Conservation (phyloP, 129 eudicot species). For the Oenanthe sinensis region DNA sequence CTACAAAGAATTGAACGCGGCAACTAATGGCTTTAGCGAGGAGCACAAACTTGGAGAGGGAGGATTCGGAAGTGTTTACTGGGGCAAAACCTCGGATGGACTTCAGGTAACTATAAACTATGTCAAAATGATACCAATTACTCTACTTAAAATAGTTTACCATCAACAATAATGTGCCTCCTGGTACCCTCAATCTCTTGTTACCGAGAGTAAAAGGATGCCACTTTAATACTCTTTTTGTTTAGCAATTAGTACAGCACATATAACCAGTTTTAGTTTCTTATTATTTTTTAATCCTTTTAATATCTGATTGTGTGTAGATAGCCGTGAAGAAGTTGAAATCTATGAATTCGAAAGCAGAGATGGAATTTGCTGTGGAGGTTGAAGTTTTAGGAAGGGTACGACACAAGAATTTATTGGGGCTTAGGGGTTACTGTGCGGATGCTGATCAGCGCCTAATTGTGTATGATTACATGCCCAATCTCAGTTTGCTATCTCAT, state of each 20-base stretch:
- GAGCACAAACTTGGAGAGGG: constrained; percentile 82
- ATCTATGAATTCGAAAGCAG: constrained; percentile 74
- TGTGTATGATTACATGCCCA: constrained; percentile 85
- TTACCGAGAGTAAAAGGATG: no score
- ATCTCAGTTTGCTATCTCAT: constrained; percentile 71
- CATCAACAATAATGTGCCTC: neutral
- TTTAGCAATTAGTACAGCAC: neutral
- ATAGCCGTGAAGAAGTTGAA: constrained; percentile 80
- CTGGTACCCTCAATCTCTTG: neutral
- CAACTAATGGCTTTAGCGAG: constrained; percentile 68
- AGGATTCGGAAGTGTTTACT: constrained; percentile 80
- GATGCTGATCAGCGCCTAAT: constrained; percentile 67
- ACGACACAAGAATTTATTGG: constrained; percentile 67
- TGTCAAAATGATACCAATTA: neutral
- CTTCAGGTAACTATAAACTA: constrained; percentile 49
- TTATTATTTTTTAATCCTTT: neutral
- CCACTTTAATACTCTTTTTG: neutral
- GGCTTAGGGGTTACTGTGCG: constrained; percentile 69
- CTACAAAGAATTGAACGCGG: constrained; percentile 61
- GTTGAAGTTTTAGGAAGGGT: constrained; percentile 83
- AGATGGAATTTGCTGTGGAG: constrained; percentile 84
- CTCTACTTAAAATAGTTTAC: neutral
- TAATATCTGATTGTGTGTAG: constrained; percentile 21
- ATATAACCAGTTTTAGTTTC: neutral
- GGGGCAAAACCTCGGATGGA: constrained; percentile 80